These are phyloP conservation scores for Emmonsia crescens DNA, from an alignment of 2,329 filamentous ascomycete species.

Conservation along the genomic window DNA sequence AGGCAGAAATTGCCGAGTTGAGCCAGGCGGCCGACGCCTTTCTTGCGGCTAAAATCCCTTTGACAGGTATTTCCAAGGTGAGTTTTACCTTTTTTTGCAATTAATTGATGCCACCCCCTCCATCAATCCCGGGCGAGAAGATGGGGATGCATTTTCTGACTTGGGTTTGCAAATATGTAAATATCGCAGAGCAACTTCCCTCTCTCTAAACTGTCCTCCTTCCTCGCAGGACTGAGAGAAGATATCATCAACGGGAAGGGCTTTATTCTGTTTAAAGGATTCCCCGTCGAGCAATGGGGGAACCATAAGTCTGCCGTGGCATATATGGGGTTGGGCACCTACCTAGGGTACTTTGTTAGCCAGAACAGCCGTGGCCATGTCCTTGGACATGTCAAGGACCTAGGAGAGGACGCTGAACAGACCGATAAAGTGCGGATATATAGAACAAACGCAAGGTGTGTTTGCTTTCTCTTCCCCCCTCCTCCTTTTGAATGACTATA, in stretches of 20 bases:
- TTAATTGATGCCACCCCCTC: neutral
- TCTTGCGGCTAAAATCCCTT: conserved; percentile 50
- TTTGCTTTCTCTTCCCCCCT: neutral
- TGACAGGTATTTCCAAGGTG: conserved; percentile 60
- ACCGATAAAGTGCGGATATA: conserved; percentile 87
- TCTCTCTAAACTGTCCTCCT: conserved; percentile 45
- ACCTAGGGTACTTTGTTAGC: conserved; percentile 77
- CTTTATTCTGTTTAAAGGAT: conserved; percentile 79
- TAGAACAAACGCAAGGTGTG: conserved; percentile 62
- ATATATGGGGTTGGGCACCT: conserved; percentile 82
- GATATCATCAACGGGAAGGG: conserved; percentile 76
- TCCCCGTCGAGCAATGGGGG: conserved; percentile 67
- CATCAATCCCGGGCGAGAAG: neutral
- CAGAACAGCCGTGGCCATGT: conserved; percentile 81
- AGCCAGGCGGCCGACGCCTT: conserved; percentile 58
- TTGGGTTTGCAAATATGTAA: neutral
- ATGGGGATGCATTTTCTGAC: neutral
- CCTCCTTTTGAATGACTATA: neutral
- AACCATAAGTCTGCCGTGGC: conserved; percentile 69
- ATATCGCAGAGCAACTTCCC: conserved; percentile 45
- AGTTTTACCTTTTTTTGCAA: neutral
- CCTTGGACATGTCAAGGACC: conserved; percentile 79
- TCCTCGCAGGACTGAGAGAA: conserved; percentile 46
- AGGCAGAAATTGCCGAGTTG: conserved; percentile 57
- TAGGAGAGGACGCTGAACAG: conserved; percentile 68